Conservation (phyloP, 257 asterid genomes). For the Penstemon eatonii region DNA sequence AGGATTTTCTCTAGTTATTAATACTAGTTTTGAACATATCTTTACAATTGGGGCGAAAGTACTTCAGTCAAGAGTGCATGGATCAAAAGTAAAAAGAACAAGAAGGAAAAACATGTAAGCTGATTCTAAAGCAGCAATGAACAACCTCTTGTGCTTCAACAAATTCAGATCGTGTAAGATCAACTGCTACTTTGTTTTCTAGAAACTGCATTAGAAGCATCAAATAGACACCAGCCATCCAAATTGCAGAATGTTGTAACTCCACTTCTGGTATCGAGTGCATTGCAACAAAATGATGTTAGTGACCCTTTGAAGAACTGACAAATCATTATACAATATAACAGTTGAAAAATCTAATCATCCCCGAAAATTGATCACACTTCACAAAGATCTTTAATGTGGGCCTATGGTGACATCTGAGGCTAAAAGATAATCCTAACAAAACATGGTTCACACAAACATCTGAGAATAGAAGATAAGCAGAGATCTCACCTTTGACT, state of each 20-base stretch:
- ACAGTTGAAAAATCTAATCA: slow-evolving; percentile 1
- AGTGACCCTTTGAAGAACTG: slow-evolving; percentile 29
- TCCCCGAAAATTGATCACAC: not conserved
- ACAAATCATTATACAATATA: slow-evolving; percentile 13
- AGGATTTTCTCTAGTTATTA: not conserved
- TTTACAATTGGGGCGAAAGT: not conserved
- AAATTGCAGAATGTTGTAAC: slow-evolving; percentile 87
- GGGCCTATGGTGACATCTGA: slow-evolving; percentile 5
- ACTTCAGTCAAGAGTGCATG: slow-evolving; percentile 11
- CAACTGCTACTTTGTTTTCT: slow-evolving; percentile 89
- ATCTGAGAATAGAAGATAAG: slow-evolving; percentile 13
- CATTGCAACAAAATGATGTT: slow-evolving; percentile 35
- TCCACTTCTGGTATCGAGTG: slow-evolving; percentile 67
- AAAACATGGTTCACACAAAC: slow-evolving; percentile 13
- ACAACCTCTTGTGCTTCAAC: slow-evolving; percentile 91
- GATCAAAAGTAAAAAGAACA: not conserved
- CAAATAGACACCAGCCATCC: slow-evolving; percentile 93
- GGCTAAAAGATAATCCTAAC: not conserved
- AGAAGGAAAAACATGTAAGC: slow-evolving; percentile 9
- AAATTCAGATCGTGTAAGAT: slow-evolving; percentile 89
- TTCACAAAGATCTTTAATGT: not conserved
- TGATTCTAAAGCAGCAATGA: slow-evolving; percentile 25
- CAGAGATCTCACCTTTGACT: slow-evolving; percentile 56
- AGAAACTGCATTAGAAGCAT: slow-evolving; percentile 91
- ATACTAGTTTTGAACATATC: too few relatives aligned